These are phyloP conservation scores for Silene noctiflora DNA, from an alignment of 179 eudicot genomes.

Conservation along the genomic window DNA sequence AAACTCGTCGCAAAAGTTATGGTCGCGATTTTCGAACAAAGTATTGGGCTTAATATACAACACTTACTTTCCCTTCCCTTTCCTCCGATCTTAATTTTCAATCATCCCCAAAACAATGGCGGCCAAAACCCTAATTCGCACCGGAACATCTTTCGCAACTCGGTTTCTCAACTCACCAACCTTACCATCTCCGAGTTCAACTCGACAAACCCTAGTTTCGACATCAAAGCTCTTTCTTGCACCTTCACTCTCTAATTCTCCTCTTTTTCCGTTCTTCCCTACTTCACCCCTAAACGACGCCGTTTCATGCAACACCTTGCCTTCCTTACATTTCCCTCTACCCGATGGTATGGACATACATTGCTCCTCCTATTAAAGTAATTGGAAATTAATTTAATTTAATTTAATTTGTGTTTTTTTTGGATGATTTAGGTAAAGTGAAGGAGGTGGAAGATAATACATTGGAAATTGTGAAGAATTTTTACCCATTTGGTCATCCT, in stretches of 20 bases:
- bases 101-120: conserved; percentile 19
- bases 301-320: not conserved
- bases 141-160: conserved; percentile 25
- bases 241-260: conserved; percentile 13
- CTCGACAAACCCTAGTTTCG: conserved; percentile 26
- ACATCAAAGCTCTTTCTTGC: conserved; percentile 12
- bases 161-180: conserved; percentile 24
- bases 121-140: conserved; percentile 40
- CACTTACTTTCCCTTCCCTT: too few species aligned
- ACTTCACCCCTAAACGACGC: conserved; percentile 12
- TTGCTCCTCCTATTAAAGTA: not conserved
- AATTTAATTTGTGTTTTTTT: conserved; percentile 4
- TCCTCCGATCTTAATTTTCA: not conserved
- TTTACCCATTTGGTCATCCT: conserved; percentile 31
- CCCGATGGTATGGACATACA: conserved; percentile 5
- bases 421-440: conserved; percentile 18
- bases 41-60: too few species aligned
- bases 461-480: conserved; percentile 22
- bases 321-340: not conserved
- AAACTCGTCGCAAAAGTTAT: too few species aligned
- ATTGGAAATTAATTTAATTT: not conserved
- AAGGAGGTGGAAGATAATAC: conserved; percentile 20
- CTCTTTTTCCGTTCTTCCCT: conserved; percentile 4
- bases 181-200: not conserved
- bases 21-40: too few species aligned